Evolutionary conservation across 2,329 filamentous ascomycete genomes (phyloP), one percentile per base, ranked within the genome.

Genomic region (Aspergillus melleus): DNA sequence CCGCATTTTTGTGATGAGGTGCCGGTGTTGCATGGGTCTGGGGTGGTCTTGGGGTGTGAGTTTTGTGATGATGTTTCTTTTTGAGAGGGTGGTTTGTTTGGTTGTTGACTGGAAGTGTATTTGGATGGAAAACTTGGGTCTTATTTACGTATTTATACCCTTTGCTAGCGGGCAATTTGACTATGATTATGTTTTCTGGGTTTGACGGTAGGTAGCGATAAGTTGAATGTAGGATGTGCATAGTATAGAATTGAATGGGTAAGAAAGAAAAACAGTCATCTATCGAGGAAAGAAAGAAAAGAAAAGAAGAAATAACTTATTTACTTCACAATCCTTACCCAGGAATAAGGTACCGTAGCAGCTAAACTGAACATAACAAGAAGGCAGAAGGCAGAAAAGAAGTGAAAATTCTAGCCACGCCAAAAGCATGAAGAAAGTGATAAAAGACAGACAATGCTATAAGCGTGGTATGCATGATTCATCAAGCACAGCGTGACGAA

Each of bases 331-430:
- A 54, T 58, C 53, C 53, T 29, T 51, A 58, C 55, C 49, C 14
- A n/a, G 36, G 16, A n/a, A 42, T 42, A 42, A 42, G 16, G 44
- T 20, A 47, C 19, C 44, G 22, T 47, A 47, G 20, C 19, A 24
- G 12, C 44, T 22, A 24, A 24, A 42, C 36, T 42, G 36, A n/a
- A 42, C 16, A n/a, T 42, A 5, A 22, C 22, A 22, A 32, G 30
- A 32, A 42, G 32, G 32, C 32, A 36, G 32, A 42, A 60, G 36
- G 26, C 53, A 53, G 54, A 36, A 53, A 62, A 42, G 16, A 42
- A 14, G 65, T 62, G 60, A 66, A 62, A 69, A 61, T 63, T 71
- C 66, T 70, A 71, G 60, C 60, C 59, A 66, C 56, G 54, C 58
- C 60, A 60, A 61, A 47, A 24, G 22, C 19, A 47, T 49, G 52